Base-by-base conservation (phyloP, 2,329 filamentous ascomycete genomes). In the Claviceps purpurea region DNA sequence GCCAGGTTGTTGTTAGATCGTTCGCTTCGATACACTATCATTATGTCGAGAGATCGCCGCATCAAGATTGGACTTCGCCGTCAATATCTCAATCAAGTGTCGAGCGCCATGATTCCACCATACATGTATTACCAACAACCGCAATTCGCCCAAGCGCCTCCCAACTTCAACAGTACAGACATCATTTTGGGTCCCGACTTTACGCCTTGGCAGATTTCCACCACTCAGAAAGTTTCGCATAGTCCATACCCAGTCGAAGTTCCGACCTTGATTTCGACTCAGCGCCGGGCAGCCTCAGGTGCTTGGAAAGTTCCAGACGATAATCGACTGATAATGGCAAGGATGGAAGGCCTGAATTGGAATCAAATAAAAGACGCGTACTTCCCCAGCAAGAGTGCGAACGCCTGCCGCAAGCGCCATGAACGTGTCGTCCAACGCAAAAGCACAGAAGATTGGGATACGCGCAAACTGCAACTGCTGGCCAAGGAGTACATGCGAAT, bases 331-430 rank as follows among this genome's bases (percentile, higher is more conserved):
- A 73, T 91, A 56, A 70, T 73, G 44, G 86, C 87, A 16, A 79
- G 89, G 50, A 79, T 84, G 47, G 79, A 83, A 61, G 85, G 86
- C 24, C 76, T 89, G 64, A 91, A 90, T 68, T 95, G 89, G 89
- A 78, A 79, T 51, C 84, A 87, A 60, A 93, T 94, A 63, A 83
- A 89, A 60, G 74, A 75, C 55, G 79, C 76, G 56, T 81, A 88
- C 68, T 95, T 95, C 65, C 85, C 84, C 1, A 75, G 70, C 64
- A 95, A 95, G 72, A 81, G 79, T 8, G 72, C 84, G 54, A 93
- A 93, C 65, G 89, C 89, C 18, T 95, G 89, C 69, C 86, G 89
- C 57, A 95, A 95, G 71, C 81, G 89, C 52, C 88, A 94, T 61
- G 89, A 95, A 69, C 78, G 89, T 42, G 71, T 95, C 58, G 83